Evolutionary conservation across 2,329 filamentous ascomycete species (phyloP), one percentile per base, ranked within the genome.

Genomic region (Aspergillus sp.): DNA sequence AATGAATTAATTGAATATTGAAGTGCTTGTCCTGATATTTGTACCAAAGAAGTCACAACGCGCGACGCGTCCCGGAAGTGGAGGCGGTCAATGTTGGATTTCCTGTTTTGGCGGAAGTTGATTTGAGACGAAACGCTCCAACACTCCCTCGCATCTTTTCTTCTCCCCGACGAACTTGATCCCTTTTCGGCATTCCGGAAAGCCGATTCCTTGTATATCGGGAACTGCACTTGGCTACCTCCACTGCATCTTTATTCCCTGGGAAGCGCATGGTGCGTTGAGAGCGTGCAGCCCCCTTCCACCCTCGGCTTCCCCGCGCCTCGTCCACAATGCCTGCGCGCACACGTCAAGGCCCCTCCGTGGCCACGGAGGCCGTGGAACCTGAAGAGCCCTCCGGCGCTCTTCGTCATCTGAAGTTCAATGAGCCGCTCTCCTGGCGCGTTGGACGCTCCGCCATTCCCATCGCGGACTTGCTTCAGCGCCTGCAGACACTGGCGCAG

Each of bases 361-460:
- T 70, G 49, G 62, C 65, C 61, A 64, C 68, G 44, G 72, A 74
- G 63, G 64, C 62, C 57, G 64, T 68, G 56, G 68, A 70, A 55
- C 52, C 66, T 40, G 72, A 74, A 59, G 74, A 75, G n/a, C 64
- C 68, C 55, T 55, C 64, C 19, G 58, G 62, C 35, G 70, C 67
- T 40, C 69, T 77, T 62, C 71, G 64, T 43, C 69, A 64, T 51
- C 84, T 99, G 48, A 80, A 86, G 65, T 98, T 98, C 82, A 86
- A 93, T 68, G 88, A 97, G 71, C 82, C 91, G 62, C 81, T 99
- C 57, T 90, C 91, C 72, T 97, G 95, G 90, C 90, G 90, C 71
- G 91, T 93, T 44, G 95, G 93, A 58, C 95, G 91, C 76, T 65
- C 71, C 47, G 86, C 92, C 52, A 96, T 99, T 69, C 81, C 90